Base-by-base conservation (phyloP, 2,329 filamentous ascomycete genomes). In the Mollisia scopiformis region DNA sequence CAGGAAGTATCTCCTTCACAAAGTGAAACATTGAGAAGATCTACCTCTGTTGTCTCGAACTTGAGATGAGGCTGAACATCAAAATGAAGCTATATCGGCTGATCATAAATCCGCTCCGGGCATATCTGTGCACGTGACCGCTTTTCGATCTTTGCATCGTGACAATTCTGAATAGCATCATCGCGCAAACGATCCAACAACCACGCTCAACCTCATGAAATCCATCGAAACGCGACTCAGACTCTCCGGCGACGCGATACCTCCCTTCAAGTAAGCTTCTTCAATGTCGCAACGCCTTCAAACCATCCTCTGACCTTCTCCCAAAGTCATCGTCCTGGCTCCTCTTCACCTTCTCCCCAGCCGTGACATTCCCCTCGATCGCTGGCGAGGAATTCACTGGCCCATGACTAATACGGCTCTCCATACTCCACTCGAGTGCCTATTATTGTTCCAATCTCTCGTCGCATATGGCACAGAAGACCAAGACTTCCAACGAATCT, bases 371-470 rank as follows among this genome's bases (percentile, higher is more conserved):
- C 78, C 79, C 81, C 80, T 83, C 81, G 80, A 82, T 77, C 75
- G 76, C 77, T 78, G 79, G 79, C 81, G 82, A 83, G 81, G 81
- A 73, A 79, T 79, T 73, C 76, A 75, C 74, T 74, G 80, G 79
- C 82, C 80, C 76, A 85, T 85, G 82, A 83, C 80, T 80, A 76
- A 77, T 72, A 75, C 77, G 76, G 82, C 82, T 73, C 81, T 83
- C 72, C 93, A 95, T 78, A 94, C 92, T 73, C 86, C 89, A 69
- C 90, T 96, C 80, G 93, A 96, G 83, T 90, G 89, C 73, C 84
- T 96, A 64, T 85, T 95, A 68, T 84, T 96, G 72, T 94, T 95
- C 79, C 91, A 94, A 77, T 89, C 88, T 63, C 83, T 96, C 66
- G 83, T 87, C 68, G 80, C 81, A 68, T 83, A 90, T 75, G 90